These are phyloP conservation scores for Didymosphaeria variabile DNA, from an alignment of 2,329 filamentous ascomycete genomes.

Conservation along the genomic window DNA sequence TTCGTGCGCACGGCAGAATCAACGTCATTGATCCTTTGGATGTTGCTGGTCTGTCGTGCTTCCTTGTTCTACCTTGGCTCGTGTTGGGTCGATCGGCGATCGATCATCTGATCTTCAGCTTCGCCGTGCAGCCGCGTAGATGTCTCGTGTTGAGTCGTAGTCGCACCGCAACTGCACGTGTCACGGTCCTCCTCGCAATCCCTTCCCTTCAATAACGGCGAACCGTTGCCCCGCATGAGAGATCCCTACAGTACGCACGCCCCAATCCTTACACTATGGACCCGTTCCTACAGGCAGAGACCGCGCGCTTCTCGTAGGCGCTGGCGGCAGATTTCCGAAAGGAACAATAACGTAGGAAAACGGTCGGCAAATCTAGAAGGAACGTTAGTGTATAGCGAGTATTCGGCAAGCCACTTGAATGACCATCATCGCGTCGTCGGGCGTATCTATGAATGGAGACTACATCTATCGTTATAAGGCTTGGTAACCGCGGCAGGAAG, in stretches of 20 bases:
- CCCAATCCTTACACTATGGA: neutral
- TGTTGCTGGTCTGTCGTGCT: neutral
- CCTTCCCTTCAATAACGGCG: neutral
- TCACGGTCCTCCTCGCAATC: conserved; percentile 3
- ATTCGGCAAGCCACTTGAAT: neutral
- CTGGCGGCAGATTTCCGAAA: conserved; percentile 2
- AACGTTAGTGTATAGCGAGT: neutral
- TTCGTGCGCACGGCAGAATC: conserved; percentile 1
- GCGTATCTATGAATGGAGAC: neutral
- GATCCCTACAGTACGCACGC: neutral
- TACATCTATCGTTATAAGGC: neutral
- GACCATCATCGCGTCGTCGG: neutral
- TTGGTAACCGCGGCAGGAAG: conserved; percentile 6
- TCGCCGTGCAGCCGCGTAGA: conserved; percentile 1
- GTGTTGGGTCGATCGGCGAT: conserved; percentile 12
- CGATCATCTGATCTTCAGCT: conserved; percentile 1
- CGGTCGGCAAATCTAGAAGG: neutral
- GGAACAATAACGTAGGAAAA: neutral
- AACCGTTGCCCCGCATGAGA: conserved; percentile 1
- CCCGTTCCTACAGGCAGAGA: neutral
- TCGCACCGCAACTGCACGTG: neutral
- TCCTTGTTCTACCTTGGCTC: conserved; percentile 7
- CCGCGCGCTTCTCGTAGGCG: conserved; percentile 2
- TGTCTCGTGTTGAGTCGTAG: neutral
- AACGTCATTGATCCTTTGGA: neutral